Evolutionary conservation across 1,284 basidiomycete species (phyloP), one percentile per base, ranked within the genome.

Genomic region (Stereum hirsutum): DNA sequence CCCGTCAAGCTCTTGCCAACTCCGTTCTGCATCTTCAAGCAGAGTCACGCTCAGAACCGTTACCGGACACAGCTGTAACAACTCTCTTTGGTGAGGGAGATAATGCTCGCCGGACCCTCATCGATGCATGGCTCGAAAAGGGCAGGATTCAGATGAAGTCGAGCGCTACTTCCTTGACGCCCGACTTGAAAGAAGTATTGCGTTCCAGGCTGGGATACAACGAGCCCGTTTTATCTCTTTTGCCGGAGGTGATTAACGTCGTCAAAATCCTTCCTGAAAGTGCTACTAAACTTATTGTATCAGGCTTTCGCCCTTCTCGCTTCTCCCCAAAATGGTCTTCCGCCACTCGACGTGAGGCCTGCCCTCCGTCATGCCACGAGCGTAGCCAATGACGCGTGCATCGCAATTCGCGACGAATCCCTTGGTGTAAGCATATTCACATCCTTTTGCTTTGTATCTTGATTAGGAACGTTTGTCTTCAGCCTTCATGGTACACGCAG

Each of bases 41-140:
- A 31, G 66, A 59, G 31, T 66, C 72, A 5, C 77, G 78, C 52
- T 19, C 66, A 2, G 62, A 72, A 47, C 81, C 83, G 4, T 72
- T 89, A 10, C 71, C 78, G 0, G 82, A 89, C 43, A 62, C 67
- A 0, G 78, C 82, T 0, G 72, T 89, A n/a, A 74, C 78, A 4
- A 68, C 81, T 4, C 65, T 89, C 2, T 89, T 89, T 60, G 86
- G 86, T 3, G 49, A 55, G n/a, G 85, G 81, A 17, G 73, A 83
- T 41, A 61, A 72, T 30, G 82, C 86, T 0, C 64, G 77, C 12
- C 67, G 71, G 41, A 72, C 72, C 3, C 65, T 89, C n/a, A 68
- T 88, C 32, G 57, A 67, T 6, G 81, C 77, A 2, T 89, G 87
- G 86, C 54, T 89, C 28, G 70, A 76, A 11, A 74, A 80, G 47